Evolutionary conservation across 768 basidiomycete genomes (phyloP).

Genomic region (Scleroderma citrinum): DNA sequence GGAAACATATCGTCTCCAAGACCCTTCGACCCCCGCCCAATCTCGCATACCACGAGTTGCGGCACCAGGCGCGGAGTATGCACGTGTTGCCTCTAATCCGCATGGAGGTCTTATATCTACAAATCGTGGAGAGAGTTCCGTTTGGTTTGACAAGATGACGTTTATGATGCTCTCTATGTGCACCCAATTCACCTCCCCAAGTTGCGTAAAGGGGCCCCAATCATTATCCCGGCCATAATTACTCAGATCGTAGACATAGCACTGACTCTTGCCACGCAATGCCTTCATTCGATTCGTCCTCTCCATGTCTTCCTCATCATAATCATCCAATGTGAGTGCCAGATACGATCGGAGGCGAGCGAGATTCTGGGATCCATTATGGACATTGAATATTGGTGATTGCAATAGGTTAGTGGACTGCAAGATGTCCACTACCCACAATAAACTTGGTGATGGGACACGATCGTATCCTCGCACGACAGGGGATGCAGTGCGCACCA

Average conservation of each 20-base stretch:
- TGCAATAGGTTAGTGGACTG: slow-evolving; percentile 34
- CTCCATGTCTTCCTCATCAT: slow-evolving; percentile 24
- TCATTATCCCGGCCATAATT: slow-evolving; percentile 45
- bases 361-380: slow-evolving; percentile 26
- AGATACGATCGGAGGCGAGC: slow-evolving; percentile 45
- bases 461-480: slow-evolving; percentile 15
- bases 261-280: slow-evolving; percentile 44
- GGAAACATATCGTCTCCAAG: slow-evolving; percentile 69
- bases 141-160: slow-evolving; percentile 47
- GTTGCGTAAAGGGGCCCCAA: slow-evolving; percentile 54
- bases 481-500: slow-evolving; percentile 34
- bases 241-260: slow-evolving; percentile 58
- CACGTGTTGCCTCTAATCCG: slow-evolving; percentile 45
- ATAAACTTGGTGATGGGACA: slow-evolving; percentile 34
- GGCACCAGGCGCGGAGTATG: slow-evolving; percentile 48
- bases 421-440: slow-evolving; percentile 43
- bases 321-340: slow-evolving; percentile 37
- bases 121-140: slow-evolving; percentile 36
- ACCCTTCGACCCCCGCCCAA: slow-evolving; percentile 74
- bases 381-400: slow-evolving; percentile 5
- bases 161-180: slow-evolving; percentile 57
- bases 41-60: slow-evolving; percentile 34
- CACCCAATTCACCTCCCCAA: slow-evolving; percentile 51
- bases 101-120: slow-evolving; percentile 39
- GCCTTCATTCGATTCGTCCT: slow-evolving; percentile 19